phyloP scores from a whole-genome alignment of 75 land plant species.

The Selaginella tamariscina region DNA sequence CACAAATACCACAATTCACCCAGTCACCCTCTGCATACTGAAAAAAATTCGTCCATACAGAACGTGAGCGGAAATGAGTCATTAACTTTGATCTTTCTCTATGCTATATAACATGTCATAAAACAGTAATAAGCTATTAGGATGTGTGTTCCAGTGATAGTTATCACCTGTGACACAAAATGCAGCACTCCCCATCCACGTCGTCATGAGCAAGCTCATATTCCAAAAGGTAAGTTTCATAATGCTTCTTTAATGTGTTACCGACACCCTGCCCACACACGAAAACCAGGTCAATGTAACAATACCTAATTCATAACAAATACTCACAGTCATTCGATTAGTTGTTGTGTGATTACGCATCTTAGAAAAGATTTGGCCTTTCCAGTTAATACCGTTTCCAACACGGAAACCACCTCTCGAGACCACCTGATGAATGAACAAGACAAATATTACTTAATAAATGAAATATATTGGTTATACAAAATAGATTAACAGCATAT shows the following conservation, averaged over 20 bases:
- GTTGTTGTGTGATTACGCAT: constrained; percentile 92
- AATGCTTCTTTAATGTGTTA: constrained; percentile 94
- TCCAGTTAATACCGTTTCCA: constrained; percentile 99
- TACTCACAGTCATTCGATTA: constrained; percentile 88
- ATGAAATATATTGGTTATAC: neutral
- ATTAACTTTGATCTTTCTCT: too few relatives aligned
- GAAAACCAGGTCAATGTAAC: neutral
- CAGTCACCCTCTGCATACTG: constrained; percentile 98
- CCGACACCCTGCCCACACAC: constrained; percentile 70
- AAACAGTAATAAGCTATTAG: too few relatives aligned
- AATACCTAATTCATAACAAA: neutral
- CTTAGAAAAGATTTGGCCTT: constrained; percentile 96
- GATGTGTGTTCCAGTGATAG: too few relatives aligned
- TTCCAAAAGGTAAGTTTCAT: constrained; percentile 89
- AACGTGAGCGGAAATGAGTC: neutral
- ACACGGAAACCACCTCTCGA: constrained; percentile 99
- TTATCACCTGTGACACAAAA: constrained; percentile 91
- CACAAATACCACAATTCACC: constrained; percentile 96
- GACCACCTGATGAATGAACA: constrained; percentile 50
- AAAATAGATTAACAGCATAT: neutral
- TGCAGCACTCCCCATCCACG: constrained; percentile 98
- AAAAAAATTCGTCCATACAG: neutral
- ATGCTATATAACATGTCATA: too few relatives aligned
- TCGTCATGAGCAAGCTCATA: constrained; percentile 99
- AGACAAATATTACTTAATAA: neutral